These are phyloP conservation scores for Fusarium phyllophilum DNA, from an alignment of 2,329 filamentous ascomycete genomes.

Conservation along the genomic window DNA sequence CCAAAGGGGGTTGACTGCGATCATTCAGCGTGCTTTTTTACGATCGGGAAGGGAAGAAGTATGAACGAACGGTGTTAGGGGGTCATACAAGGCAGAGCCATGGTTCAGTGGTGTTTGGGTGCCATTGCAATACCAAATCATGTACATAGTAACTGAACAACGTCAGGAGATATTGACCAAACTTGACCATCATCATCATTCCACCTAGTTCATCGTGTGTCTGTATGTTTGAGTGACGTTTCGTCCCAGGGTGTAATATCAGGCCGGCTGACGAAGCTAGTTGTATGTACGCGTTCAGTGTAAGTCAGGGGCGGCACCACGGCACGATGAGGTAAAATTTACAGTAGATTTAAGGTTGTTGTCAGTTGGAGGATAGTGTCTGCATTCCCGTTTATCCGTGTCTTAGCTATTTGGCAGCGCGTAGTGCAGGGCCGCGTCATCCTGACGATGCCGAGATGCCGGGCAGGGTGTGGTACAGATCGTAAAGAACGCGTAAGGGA, in stretches of 20 bases:
- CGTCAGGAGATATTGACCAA: conserved; percentile 23
- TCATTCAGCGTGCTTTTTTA: conserved; percentile 40
- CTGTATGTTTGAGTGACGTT: conserved; percentile 7
- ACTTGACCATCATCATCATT: background rate
- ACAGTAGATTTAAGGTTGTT: conserved; percentile 17
- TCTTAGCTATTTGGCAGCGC: conserved; percentile 16
- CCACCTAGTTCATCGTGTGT: background rate
- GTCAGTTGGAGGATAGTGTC: conserved; percentile 1
- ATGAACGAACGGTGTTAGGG: conserved; percentile 32
- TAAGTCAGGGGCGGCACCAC: conserved; percentile 8
- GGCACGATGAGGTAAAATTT: conserved; percentile 9
- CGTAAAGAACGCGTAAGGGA: conserved; percentile 1
- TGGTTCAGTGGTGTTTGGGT: conserved; percentile 27
- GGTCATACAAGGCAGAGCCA: conserved; percentile 15
- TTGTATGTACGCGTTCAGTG: background rate
- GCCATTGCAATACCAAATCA: conserved; percentile 13
- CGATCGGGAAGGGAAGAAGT: conserved; percentile 26
- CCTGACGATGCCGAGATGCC: conserved; percentile 33
- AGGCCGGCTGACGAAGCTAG: background rate
- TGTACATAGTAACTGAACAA: conserved; percentile 37
- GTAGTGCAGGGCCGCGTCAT: conserved; percentile 41
- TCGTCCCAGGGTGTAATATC: conserved; percentile 3
- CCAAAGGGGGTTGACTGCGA: conserved; percentile 32
- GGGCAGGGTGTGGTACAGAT: conserved; percentile 19
- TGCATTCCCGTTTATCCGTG: conserved; percentile 17